phyloP scores from a whole-genome alignment of 441 rosid species.

The Populus hybrid region DNA sequence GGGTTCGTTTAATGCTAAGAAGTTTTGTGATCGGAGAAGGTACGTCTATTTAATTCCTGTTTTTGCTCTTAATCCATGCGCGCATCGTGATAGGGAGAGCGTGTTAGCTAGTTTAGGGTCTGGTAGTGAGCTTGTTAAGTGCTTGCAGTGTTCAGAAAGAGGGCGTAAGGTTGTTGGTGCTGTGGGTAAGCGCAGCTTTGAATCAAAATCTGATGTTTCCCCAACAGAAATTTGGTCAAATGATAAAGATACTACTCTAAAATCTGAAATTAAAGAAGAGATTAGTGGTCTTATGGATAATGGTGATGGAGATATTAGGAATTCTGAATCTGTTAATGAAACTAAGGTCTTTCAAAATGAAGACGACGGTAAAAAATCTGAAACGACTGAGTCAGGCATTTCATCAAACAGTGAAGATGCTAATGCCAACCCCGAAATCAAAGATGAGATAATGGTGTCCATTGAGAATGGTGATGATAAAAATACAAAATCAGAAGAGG shows the following conservation, averaged over 20 bases:
- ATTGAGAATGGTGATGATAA: slow-evolving; percentile 18
- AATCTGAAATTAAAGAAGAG: slow-evolving; percentile 24
- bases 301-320: slow-evolving; percentile 15
- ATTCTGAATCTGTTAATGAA: slow-evolving; percentile 12
- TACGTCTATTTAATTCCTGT: slow-evolving; percentile 88
- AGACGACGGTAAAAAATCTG: not conserved
- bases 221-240: slow-evolving; percentile 38
- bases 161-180: slow-evolving; percentile 77
- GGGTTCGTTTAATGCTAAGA: slow-evolving; percentile 72
- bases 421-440: not conserved
- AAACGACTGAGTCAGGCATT: not conserved
- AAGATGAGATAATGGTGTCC: slow-evolving; percentile 5
- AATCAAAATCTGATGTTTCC: slow-evolving; percentile 22
- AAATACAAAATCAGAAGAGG: slow-evolving; percentile 23
- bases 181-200: slow-evolving; percentile 63
- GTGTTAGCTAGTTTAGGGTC: slow-evolving; percentile 74
- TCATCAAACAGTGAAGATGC: not conserved
- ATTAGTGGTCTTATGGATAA: slow-evolving; percentile 16
- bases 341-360: slow-evolving; percentile 16
- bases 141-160: slow-evolving; percentile 77
- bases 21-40: slow-evolving; percentile 89
- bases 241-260: slow-evolving; percentile 19
- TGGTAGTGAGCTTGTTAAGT: slow-evolving; percentile 66
- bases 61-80: slow-evolving; percentile 69
- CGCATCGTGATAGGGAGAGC: slow-evolving; percentile 80